These are phyloP conservation scores for Neopestalotiopsis rosae DNA, from an alignment of 2,329 filamentous ascomycete species.

Conservation along the genomic window DNA sequence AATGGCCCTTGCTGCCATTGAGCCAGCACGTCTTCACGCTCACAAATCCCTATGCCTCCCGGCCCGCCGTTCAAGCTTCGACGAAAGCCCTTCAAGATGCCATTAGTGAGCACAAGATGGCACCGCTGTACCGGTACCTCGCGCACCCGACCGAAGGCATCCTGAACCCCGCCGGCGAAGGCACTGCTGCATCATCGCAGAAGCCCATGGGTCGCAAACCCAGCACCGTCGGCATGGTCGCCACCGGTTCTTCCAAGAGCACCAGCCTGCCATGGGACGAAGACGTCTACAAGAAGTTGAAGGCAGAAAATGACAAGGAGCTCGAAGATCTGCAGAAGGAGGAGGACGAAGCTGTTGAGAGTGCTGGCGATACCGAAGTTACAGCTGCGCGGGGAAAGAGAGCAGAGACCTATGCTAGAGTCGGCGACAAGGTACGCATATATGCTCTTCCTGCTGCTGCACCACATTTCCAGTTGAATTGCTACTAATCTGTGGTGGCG, in stretches of 20 bases:
- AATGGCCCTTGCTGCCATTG: slow-evolving; percentile 81
- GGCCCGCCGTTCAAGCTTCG: slow-evolving; percentile 70
- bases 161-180: slow-evolving; percentile 77
- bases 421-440: slow-evolving; percentile 84
- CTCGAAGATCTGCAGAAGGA: slow-evolving; percentile 80
- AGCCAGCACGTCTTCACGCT: slow-evolving; percentile 87
- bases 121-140: slow-evolving; percentile 83
- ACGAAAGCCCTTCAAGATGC: slow-evolving; percentile 80
- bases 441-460: background rate
- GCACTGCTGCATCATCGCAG: slow-evolving; percentile 49
- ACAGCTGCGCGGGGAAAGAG: slow-evolving; percentile 91
- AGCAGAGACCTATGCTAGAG: slow-evolving; percentile 93
- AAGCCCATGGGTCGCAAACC: slow-evolving; percentile 71
- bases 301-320: slow-evolving; percentile 79
- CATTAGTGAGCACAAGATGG: slow-evolving; percentile 85
- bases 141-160: slow-evolving; percentile 83
- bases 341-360: slow-evolving; percentile 92
- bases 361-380: slow-evolving; percentile 94
- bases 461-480: background rate
- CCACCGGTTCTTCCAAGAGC: slow-evolving; percentile 69
- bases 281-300: slow-evolving; percentile 77
- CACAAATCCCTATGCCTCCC: slow-evolving; percentile 77
- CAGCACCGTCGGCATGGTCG: slow-evolving; percentile 76
- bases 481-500: slow-evolving; percentile 22
- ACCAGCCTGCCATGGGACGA: slow-evolving; percentile 90